Base-by-base conservation (phyloP, 495 filamentous ascomycete species). In the Xylaria flabelliformis region DNA sequence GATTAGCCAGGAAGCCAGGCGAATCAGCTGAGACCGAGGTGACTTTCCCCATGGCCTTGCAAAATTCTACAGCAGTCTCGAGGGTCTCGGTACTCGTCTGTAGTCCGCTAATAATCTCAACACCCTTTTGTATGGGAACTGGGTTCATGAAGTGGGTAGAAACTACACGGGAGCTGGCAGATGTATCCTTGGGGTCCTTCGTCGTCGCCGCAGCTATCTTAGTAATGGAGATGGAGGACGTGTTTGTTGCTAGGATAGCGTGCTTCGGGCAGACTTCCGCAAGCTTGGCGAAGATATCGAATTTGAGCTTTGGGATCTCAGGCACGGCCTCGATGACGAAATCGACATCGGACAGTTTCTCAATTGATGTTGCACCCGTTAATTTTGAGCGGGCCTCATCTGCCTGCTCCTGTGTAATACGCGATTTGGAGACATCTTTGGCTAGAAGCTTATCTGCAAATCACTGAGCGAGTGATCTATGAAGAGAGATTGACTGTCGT, bases 101-200 rank as follows among this genome's bases (percentile, higher is more conserved):
- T 53, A 99, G 84, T 26, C 94, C 97, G 29, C 90, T 88, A 76
- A 99, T 98, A 70, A 99, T 97, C 84, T 99, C 96, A 7, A 99
- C 96, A 59, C 96, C 96, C 82, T 97, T 97, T 79, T 98, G 97
- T 4, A 99, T 83, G 1, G 96, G 97, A 0, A 99, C 96, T 0
- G 96, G 96, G 85, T 99, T 99, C 96, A 99, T 99, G 83, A 99
- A 99, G 82, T 99, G 96, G 61, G 97, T 98, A 64, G 93, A 92
- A 62, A 99, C 89, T 1, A 99, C 96, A 51, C 97, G 90, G 36
- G 94, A 94, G 59, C 94, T 90, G 39, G 92, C 92, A 65, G 92
- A 90, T 41, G 92, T 90, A 80, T 97, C 92, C 10, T 81, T 94
- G 0, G 94, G 91, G 77, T 95, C 88, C 64, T 82, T 81, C 4